Percentiles rank a stretch among this genome's conserved stretches.
Conservation (phyloP, 2,329 filamentous ascomycete genomes). For the Ceratocystis cacaofunesta region DNA sequence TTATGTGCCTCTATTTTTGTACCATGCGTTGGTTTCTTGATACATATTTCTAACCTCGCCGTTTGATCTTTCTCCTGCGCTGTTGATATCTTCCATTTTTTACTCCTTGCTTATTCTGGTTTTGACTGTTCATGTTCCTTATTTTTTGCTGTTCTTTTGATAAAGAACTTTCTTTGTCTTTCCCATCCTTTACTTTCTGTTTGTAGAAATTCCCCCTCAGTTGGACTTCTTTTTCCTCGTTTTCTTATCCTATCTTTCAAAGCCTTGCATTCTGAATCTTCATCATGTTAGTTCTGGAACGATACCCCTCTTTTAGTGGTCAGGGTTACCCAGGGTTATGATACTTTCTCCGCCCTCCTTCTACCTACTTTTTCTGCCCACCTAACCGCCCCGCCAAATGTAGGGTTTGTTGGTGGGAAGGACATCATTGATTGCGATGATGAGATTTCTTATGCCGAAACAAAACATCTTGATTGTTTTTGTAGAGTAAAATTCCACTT, state of each 20-base stretch:
- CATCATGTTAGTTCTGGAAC: too few relatives aligned
- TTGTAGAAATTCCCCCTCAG: conserved; percentile 1
- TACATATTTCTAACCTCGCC: not conserved
- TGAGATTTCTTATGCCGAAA: not conserved
- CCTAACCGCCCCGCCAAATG: not conserved
- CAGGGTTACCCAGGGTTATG: not conserved
- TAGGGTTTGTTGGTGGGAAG: not conserved
- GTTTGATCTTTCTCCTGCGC: not conserved
- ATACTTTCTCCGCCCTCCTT: not conserved
- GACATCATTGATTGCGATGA: not conserved
- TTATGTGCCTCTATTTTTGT: conserved; percentile 17
- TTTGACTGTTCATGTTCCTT: conserved; percentile 12
- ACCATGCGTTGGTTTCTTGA: conserved; percentile 14
- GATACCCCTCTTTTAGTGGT: not conserved
- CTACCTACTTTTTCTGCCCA: not conserved
- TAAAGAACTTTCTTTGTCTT: conserved; percentile 1
- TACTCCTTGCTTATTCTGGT: conserved; percentile 12
- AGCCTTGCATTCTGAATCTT: not conserved
- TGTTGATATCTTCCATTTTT: conserved; percentile 8
- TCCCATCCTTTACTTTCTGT: not conserved
- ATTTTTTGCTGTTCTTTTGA: conserved; percentile 16
- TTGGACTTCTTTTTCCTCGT: not conserved
- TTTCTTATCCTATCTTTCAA: not conserved
- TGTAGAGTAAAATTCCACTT: not conserved
- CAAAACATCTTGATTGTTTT: not conserved